Base-by-base conservation (phyloP, 129 eudicot genomes). In the Apium graveolens region DNA sequence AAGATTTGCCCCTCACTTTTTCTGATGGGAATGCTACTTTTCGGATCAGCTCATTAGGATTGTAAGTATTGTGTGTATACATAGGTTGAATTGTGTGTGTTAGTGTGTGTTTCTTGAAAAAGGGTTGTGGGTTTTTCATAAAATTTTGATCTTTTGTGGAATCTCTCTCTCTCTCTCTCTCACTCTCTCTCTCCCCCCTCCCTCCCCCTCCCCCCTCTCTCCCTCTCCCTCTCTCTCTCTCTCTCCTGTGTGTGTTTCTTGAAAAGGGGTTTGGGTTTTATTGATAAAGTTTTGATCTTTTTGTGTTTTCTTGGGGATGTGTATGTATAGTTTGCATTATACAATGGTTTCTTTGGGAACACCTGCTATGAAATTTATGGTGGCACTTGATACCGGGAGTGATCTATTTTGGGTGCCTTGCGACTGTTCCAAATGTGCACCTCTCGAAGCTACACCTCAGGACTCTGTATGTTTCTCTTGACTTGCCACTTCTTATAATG, bases 351-450 rank as follows among this genome's bases (percentile, higher is more conserved):
- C 92, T 0, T 77, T 91, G 90, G 98, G 98, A 51, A 89, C 96
- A 37, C 98, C 98, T 45, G 97, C 89, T 57, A 76, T 73, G 88
- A 91, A 89, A 92, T 91, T 93, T 83, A 82, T 91, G 92, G 98
- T 89, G 93, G 98, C 98, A 21, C 93, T 93, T 80, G 98, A 93
- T 84, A 89, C 97, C 0, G 98, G 98, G 80, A 93, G 98, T 82
- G 98, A 93, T 84, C 81, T 93, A 63, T 93, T 93, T 70, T 93
- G 98, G 98, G 96, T 93, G 83, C 98, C 98, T 26, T 93, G 98
- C 32, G 93, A 85, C 43, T 93, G 98, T 82, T 79, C 48, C 32
- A 80, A 84, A 81, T 93, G 97, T 79, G 98, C 96, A 35, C 83
- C 91, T 48, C 71, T 78, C 65, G 91, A 85, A 78, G 85, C 81